These are phyloP conservation scores for Orbilia brochopaga DNA, from an alignment of 2,329 filamentous ascomycete species.

Conservation along the genomic window DNA sequence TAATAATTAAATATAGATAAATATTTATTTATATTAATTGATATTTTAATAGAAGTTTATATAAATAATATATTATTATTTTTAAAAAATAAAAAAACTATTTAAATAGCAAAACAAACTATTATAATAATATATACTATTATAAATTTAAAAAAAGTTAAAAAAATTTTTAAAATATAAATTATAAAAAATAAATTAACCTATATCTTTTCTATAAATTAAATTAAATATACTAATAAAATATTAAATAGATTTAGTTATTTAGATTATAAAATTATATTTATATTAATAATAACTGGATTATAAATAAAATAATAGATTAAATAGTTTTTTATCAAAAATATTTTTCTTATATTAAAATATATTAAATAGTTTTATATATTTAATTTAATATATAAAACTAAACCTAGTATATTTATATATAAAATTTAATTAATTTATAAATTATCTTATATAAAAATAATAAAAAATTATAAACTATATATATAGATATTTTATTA, in stretches of 20 bases:
- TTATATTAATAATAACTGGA: neutral
- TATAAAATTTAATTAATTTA: conserved; percentile 16
- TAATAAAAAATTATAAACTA: conserved; percentile 24
- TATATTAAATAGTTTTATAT: neutral
- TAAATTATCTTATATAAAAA: conserved; percentile 17
- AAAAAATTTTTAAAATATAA: conserved; percentile 17
- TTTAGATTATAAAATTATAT: neutral
- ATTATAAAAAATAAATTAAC: neutral
- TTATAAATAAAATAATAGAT: too few relatives aligned
- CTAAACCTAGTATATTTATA: conserved; percentile 18
- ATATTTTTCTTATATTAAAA: too few relatives aligned
- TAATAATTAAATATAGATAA: too few relatives aligned
- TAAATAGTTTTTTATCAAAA: too few relatives aligned
- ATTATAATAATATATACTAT: neutral
- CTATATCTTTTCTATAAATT: conserved; percentile 6
- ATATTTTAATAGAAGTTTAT: too few relatives aligned
- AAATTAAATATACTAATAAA: conserved; percentile 1
- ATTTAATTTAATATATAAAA: conserved; percentile 12
- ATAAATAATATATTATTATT: too few relatives aligned
- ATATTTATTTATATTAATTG: too few relatives aligned
- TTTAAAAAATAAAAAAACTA: too few relatives aligned
- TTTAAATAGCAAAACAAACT: too few relatives aligned
- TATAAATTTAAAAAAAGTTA: conserved; percentile 1
- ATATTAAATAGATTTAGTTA: conserved; percentile 7
- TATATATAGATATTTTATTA: conserved; percentile 36